phyloP scores from a whole-genome alignment of 1,284 basidiomycete genomes.

The Cyathus olla region DNA sequence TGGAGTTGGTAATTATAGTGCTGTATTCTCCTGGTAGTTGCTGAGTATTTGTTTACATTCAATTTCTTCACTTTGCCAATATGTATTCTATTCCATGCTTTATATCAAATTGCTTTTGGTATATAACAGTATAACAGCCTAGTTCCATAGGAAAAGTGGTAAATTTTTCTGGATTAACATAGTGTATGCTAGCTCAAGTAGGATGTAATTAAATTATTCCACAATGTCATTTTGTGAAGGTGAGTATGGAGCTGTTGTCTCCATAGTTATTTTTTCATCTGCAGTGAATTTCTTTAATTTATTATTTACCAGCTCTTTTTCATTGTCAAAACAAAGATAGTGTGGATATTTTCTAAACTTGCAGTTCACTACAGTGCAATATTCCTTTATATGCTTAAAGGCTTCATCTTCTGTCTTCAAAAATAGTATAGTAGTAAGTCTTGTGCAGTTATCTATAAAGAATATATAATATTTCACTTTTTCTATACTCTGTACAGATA shows the following conservation, averaged over 20 bases:
- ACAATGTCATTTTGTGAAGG: constrained; percentile 50
- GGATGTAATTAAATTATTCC: constrained; percentile 45
- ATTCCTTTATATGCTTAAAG: background rate
- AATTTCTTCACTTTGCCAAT: no score
- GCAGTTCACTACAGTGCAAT: background rate
- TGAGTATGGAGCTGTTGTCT: constrained; percentile 44
- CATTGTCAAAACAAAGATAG: constrained; percentile 27
- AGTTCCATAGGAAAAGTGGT: constrained; percentile 48
- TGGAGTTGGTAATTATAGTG: no score
- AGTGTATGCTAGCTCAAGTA: constrained; percentile 30
- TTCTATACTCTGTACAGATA: constrained; percentile 6
- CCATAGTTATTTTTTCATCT: constrained; percentile 20
- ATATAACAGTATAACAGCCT: constrained; percentile 47
- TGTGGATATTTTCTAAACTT: constrained; percentile 20
- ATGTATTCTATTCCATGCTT: no score
- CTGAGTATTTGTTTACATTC: no score
- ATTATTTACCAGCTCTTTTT: constrained; percentile 30
- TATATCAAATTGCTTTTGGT: no score
- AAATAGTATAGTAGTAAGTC: constrained; percentile 12
- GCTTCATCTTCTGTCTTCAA: constrained; percentile 24
- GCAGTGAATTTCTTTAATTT: constrained; percentile 16
- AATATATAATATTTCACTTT: constrained; percentile 22
- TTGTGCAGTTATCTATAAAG: constrained; percentile 20
- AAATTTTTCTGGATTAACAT: constrained; percentile 39
- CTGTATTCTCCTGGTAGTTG: no score